Evolutionary conservation across 257 asterid genomes (phyloP).

Genomic region (Solanum pennellii): DNA sequence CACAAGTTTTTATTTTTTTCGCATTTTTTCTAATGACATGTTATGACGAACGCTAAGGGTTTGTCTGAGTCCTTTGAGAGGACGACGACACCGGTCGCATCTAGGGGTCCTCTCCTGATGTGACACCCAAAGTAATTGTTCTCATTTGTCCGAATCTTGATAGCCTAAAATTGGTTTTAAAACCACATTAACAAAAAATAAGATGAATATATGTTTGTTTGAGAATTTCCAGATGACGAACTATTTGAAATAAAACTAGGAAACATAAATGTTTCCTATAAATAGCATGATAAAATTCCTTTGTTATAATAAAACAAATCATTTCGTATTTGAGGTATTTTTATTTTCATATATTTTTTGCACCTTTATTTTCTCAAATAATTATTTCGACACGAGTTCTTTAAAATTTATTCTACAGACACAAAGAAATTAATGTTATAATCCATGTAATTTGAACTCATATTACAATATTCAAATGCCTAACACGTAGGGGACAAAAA

Average conservation of each 20-base stretch:
- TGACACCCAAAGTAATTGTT: background rate
- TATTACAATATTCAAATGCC: background rate
- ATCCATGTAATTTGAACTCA: background rate
- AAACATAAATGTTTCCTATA: background rate
- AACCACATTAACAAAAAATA: background rate
- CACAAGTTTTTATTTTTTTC: no score
- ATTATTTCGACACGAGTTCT: background rate
- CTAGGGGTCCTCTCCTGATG: no score
- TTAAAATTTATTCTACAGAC: background rate
- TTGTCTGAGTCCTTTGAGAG: no score
- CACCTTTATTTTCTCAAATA: background rate
- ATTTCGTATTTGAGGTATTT: background rate
- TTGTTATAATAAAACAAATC: background rate
- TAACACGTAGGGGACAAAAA: background rate
- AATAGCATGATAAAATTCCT: background rate
- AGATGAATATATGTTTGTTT: background rate
- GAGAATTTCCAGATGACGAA: background rate
- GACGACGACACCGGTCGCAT: no score
- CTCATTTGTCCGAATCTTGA: background rate
- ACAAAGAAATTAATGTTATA: background rate
- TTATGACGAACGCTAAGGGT: no score
- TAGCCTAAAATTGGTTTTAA: background rate
- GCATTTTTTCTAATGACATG: no score
- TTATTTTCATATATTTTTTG: background rate
- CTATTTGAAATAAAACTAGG: background rate